Evolutionary conservation across 345 rosid genomes (phyloP).

Genomic region (Microcos paniculata): DNA sequence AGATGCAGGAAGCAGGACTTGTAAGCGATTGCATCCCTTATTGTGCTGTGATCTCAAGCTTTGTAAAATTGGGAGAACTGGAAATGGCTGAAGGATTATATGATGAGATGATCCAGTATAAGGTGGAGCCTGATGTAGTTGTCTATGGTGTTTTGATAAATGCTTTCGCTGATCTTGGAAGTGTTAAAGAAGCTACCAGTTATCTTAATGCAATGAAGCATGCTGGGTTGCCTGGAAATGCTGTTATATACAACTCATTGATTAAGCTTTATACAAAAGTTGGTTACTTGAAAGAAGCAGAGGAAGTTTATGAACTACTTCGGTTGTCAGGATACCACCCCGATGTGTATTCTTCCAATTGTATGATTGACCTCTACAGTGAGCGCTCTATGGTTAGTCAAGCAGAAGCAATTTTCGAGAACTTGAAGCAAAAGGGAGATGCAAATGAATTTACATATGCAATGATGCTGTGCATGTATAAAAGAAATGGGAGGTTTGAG

Average conservation of each 20-base stretch:
- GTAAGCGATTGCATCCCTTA: conserved; percentile 70
- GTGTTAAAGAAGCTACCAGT: conserved; percentile 51
- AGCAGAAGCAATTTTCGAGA: conserved; percentile 56
- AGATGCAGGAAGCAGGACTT: conserved; percentile 69
- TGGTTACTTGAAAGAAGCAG: conserved; percentile 76
- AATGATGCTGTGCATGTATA: conserved; percentile 89
- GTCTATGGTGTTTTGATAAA: conserved; percentile 82
- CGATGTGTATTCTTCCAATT: conserved; percentile 68
- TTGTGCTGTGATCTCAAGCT: conserved; percentile 80
- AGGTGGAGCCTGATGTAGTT: conserved; percentile 60
- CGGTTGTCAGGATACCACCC: conserved; percentile 36
- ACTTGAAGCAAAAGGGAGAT: conserved; percentile 57
- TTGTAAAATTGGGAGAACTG: conserved; percentile 61
- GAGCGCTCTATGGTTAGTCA: conserved; percentile 68
- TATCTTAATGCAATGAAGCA: conserved; percentile 62
- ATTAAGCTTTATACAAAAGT: conserved; percentile 86
- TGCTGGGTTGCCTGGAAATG: conserved; percentile 60
- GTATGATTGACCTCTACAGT: conserved; percentile 84
- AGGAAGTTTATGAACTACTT: conserved; percentile 61
- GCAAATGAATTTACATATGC: conserved; percentile 82
- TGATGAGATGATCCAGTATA: conserved; percentile 55
- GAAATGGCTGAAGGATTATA: conserved; percentile 67
- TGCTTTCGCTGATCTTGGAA: conserved; percentile 77
- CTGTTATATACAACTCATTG: conserved; percentile 62
- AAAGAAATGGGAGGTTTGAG: conserved; percentile 63